Evolutionary conservation across 1,284 basidiomycete species (phyloP).

Genomic region (Ustilago trichophora): DNA sequence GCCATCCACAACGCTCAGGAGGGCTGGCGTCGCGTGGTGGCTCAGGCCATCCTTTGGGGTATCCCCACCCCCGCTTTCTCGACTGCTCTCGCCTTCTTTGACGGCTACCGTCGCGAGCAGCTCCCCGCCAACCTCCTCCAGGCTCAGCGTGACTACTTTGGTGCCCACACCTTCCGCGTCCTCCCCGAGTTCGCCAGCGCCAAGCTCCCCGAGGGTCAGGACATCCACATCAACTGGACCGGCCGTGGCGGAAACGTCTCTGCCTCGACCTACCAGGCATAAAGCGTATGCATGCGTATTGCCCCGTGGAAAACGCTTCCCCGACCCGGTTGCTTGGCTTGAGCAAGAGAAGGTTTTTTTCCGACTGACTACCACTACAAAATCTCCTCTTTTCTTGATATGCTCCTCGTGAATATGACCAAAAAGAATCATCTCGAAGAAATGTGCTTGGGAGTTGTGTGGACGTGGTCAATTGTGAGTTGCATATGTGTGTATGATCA

Average conservation of each 20-base stretch:
- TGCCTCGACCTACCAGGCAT: slow-evolving; percentile 89
- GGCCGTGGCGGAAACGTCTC: slow-evolving; percentile 93
- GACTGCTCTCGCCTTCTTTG: slow-evolving; percentile 97
- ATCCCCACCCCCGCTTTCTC: slow-evolving; percentile 95
- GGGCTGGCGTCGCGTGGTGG: slow-evolving; percentile 96
- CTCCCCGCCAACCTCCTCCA: slow-evolving; percentile 92
- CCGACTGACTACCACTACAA: too few relatives aligned
- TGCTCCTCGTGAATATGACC: too few relatives aligned
- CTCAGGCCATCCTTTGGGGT: slow-evolving; percentile 96
- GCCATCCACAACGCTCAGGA: slow-evolving; percentile 91
- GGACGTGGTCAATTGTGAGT: too few relatives aligned
- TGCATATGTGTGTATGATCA: too few relatives aligned
- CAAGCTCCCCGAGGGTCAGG: slow-evolving; percentile 76
- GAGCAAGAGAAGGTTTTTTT: background rate
- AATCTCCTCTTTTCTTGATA: too few relatives aligned
- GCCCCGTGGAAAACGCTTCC: background rate
- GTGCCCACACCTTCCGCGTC: slow-evolving; percentile 53
- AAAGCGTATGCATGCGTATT: too few relatives aligned
- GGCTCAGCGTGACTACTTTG: slow-evolving; percentile 77
- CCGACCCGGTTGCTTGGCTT: slow-evolving; percentile 2
- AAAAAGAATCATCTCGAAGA: too few relatives aligned
- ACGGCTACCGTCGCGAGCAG: slow-evolving; percentile 88
- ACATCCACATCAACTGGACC: slow-evolving; percentile 76
- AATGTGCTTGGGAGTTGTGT: too few relatives aligned
- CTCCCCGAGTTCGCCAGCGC: slow-evolving; percentile 60